Percentiles rank a stretch among this genome's conserved stretches.
Evolutionary conservation across 2,329 filamentous ascomycete species (phyloP).

Genomic region (Hymenoscyphus fraxineus): DNA sequence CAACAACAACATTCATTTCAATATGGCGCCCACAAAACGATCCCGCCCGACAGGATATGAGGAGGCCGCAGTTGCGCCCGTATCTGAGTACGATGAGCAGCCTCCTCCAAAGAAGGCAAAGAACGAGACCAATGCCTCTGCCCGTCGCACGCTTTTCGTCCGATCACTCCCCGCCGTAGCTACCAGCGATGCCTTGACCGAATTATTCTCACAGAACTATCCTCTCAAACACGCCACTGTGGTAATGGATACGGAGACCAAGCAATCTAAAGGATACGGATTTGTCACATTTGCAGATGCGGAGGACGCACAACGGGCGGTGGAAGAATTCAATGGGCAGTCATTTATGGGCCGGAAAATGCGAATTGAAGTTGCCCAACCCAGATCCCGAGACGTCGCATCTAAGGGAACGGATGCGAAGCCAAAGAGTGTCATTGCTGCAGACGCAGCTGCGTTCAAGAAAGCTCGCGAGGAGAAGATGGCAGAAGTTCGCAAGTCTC

Average conservation of each 20-base stretch:
- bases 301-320: slow-evolving; percentile 80
- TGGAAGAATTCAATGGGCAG: slow-evolving; percentile 75
- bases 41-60: slow-evolving; percentile 25
- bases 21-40: slow-evolving; percentile 29
- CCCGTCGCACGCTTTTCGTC: slow-evolving; percentile 76
- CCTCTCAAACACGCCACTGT: slow-evolving; percentile 96
- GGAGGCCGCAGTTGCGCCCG: slow-evolving; percentile 17
- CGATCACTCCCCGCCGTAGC: slow-evolving; percentile 75
- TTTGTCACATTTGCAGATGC: slow-evolving; percentile 96
- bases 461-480: slow-evolving; percentile 57
- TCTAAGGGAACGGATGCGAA: slow-evolving; percentile 43
- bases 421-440: slow-evolving; percentile 33
- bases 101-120: slow-evolving; percentile 52
- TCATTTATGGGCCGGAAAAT: slow-evolving; percentile 77
- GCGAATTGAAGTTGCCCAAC: slow-evolving; percentile 82
- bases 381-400: slow-evolving; percentile 67
- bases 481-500: slow-evolving; percentile 56
- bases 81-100: slow-evolving; percentile 21
- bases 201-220: slow-evolving; percentile 90
- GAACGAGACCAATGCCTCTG: slow-evolving; percentile 48
- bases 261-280: slow-evolving; percentile 85
- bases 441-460: slow-evolving; percentile 43
- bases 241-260: slow-evolving; percentile 79
- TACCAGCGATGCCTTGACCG: slow-evolving; percentile 78
- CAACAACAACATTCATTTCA: slow-evolving; percentile 6